phyloP scores from a whole-genome alignment of 495 filamentous ascomycete species.

The Penicillium turbatum region DNA sequence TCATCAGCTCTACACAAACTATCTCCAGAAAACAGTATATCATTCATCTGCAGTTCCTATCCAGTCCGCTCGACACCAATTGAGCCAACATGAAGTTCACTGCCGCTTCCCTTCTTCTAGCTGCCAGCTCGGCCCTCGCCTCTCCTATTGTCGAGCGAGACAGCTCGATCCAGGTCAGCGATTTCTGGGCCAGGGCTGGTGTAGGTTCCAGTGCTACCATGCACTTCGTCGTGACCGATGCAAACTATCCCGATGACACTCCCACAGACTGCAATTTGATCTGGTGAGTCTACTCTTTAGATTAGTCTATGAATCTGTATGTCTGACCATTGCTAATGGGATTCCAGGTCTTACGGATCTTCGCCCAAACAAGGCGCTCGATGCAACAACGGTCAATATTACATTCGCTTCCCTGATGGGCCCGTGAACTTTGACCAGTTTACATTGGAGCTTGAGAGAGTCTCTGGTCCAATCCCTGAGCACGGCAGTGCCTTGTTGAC shows the following conservation, averaged over 20 bases:
- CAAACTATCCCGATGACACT: conserved; percentile 27
- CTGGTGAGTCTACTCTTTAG: conserved; percentile 12
- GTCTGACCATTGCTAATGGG: not conserved
- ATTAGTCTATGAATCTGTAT: too few relatives aligned
- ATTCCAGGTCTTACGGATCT: conserved; percentile 15
- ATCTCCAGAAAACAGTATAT: not conserved
- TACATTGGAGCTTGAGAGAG: conserved; percentile 18
- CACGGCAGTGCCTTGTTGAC: conserved; percentile 13
- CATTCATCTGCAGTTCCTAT: not conserved
- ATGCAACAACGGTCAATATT: conserved; percentile 26
- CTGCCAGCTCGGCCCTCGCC: conserved; percentile 19
- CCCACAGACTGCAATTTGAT: conserved; percentile 26
- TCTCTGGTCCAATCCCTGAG: conserved; percentile 15
- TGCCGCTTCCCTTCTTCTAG: conserved; percentile 13
- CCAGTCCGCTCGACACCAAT: not conserved
- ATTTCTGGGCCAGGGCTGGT: conserved; percentile 11
- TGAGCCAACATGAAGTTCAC: conserved; percentile 21
- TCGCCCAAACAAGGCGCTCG: conserved; percentile 16
- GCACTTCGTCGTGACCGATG: conserved; percentile 22
- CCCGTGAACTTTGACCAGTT: conserved; percentile 17
- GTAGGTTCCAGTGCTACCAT: conserved; percentile 7
- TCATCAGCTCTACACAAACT: not conserved
- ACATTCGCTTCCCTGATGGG: conserved; percentile 24
- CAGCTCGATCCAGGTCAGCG: conserved; percentile 17
- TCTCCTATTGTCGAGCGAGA: conserved; percentile 8